A percentile compares a stretch with the other conserved stretches of the same genome.
These are phyloP conservation scores for Prunella vulgaris DNA, from an alignment of 257 asterid genomes.

Conservation along the genomic window DNA sequence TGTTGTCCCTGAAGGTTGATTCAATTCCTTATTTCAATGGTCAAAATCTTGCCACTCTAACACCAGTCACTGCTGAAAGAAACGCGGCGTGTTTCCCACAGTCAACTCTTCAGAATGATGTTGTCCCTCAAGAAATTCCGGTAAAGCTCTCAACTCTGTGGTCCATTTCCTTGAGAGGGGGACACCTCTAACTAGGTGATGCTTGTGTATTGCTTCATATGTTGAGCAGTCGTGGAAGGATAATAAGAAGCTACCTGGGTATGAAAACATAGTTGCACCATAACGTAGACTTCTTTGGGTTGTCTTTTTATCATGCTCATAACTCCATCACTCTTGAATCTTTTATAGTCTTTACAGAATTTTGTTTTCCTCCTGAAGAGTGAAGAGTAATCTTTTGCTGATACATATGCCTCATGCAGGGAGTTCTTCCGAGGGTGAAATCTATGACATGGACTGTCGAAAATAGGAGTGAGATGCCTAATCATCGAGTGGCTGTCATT, in stretches of 20 bases:
- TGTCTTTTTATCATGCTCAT: background rate
- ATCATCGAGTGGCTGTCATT: constrained; percentile 36
- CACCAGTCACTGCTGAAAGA: constrained; percentile 23
- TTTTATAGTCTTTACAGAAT: background rate
- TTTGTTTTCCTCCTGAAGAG: background rate
- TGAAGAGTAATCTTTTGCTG: constrained; percentile 4
- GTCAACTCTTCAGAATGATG: constrained; percentile 26
- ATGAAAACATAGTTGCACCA: background rate
- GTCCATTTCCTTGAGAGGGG: background rate
- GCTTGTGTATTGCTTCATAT: background rate
- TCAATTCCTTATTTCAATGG: constrained; percentile 14
- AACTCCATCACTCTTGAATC: background rate
- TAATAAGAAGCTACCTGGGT: background rate
- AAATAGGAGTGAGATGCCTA: constrained; percentile 22
- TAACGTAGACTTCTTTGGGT: background rate
- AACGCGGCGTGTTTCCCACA: constrained; percentile 22
- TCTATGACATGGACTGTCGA: constrained; percentile 50
- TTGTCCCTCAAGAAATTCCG: constrained; percentile 20
- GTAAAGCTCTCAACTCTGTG: constrained; percentile 10
- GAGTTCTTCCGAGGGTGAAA: constrained; percentile 40
- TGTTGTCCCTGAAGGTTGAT: constrained; percentile 20
- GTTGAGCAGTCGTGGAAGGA: background rate
- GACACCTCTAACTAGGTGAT: background rate
- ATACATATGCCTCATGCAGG: constrained; percentile 25
- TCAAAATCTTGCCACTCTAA: constrained; percentile 17